Base-by-base conservation (phyloP, 2,329 filamentous ascomycete species). In the Dactylella cylindrospora region DNA sequence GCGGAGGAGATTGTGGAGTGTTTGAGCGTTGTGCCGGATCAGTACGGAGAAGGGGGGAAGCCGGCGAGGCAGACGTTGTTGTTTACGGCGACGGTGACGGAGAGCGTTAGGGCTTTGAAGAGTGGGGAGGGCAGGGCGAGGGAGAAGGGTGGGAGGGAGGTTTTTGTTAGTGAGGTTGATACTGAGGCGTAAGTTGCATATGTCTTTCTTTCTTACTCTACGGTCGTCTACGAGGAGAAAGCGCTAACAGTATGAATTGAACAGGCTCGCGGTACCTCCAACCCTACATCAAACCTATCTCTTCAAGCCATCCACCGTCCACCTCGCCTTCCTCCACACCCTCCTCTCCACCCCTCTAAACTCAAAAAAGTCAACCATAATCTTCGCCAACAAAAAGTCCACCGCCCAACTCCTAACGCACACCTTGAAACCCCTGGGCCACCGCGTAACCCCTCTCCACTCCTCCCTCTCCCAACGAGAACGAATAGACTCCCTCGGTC, bases 1-100 rank as follows among this genome's bases (percentile, higher is more conserved):
- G 81, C 85, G 31, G 80, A 84, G 26, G 93, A 96, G 70, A 83
- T 98, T 1, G 88, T 94, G 71, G 88, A 89, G 64, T 96, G 90
- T 70, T 78, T 98, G 3, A 84, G 83, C 1, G 84, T 85, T 1
- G 79, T 98, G 0, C 93, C 93, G 0, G 49, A 65, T 3, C 39
- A 47, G 2, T 61, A 39, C 10, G 83, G 87, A 0, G 81, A 88
- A 3, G 75, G 80, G 1, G 78, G 88, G 70, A 12, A 28, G 7
- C 55, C 47, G 3, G 55, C 55, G 17, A 82, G 93, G n/a, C 90
- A 98, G 73, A 98, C 91, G 0, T 81, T 95, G 12, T 81, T 98
- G 2, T 98, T 98, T 75, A 98, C 93, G 6, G 93, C 93, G 12
- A 98, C 93, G 1, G 84, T 98, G 35, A 97, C 93, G 0, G 84